Base-by-base conservation (phyloP, 2,329 filamentous ascomycete species). In the Gaeumannomyces tritici region DNA sequence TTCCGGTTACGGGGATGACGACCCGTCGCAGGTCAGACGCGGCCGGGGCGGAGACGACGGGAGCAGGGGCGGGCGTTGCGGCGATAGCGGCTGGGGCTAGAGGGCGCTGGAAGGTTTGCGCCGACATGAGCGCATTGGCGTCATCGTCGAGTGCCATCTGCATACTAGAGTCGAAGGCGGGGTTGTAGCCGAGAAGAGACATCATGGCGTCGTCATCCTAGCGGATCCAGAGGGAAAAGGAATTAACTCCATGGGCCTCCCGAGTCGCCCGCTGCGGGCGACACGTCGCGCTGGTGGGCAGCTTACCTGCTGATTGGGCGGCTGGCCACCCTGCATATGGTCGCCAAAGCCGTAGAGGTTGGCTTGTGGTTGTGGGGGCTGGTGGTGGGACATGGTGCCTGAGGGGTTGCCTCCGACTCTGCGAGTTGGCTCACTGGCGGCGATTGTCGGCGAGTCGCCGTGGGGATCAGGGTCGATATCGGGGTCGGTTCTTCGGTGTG, bases 61-160 rank as follows among this genome's bases (percentile, higher is more conserved):
- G 29, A 55, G 56, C 24, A 24, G 26, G 35, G 27, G 59, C 26
- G 24, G 35, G 57, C 26, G 55, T 27, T 15, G 55, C 8, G 27
- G 26, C 56, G 56, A 29, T 21, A n/a, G 29, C 21, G 26, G 56
- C 56, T 3, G 56, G 56, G 26, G 28, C 56, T 24, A 58, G 28
- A 29, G 56, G 29, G 21, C 59, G 42, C 29, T 61, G 59, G 29
- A 61, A 61, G n/a, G 42, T 47, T 61, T 61, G 59, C 21, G 59
- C 59, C 21, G 42, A 21, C 29, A 61, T 55, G 18, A 57, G 8
- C 13, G 55, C 64, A 61, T 66, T 66, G 66, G 71, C 71, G 64
- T 68, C 68, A 51, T 71, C 62, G 64, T 80, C 78, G 67, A 81
- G 69, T 62, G 68, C 73, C 74, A 82, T 79, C 57, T 76, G 69